phyloP scores from a whole-genome alignment of 805 yeast species.

The Barnettozyma pratensis region DNA sequence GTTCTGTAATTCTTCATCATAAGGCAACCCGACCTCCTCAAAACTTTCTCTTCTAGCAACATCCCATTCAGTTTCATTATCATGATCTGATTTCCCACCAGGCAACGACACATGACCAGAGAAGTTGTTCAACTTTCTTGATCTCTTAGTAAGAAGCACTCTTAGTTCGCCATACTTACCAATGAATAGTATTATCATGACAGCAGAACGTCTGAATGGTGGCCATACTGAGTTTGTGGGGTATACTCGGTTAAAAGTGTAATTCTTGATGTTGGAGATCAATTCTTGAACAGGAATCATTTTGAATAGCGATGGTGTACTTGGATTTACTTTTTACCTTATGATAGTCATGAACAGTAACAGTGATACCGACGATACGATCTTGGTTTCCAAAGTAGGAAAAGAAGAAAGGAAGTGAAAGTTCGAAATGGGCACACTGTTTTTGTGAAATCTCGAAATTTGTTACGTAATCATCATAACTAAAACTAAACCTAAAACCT shows the following conservation, averaged over 20 bases:
- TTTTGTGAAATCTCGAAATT: neutral
- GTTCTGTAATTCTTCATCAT: conserved; percentile 37
- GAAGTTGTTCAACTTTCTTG: conserved; percentile 62
- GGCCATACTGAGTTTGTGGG: conserved; percentile 65
- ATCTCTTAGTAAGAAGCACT: conserved; percentile 74
- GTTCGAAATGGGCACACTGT: neutral
- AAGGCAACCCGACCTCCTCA: conserved; percentile 79
- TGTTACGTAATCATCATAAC: neutral
- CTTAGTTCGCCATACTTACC: conserved; percentile 72
- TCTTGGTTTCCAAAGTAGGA: too few species aligned
- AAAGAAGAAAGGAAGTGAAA: too few species aligned
- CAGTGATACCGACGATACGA: too few species aligned
- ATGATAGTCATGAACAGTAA: too few species aligned
- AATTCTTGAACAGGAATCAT: conserved; percentile 11
- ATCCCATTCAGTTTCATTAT: conserved; percentile 59
- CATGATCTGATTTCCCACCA: conserved; percentile 84
- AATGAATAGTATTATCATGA: conserved; percentile 65
- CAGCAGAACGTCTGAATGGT: conserved; percentile 66
- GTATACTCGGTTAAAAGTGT: conserved; percentile 13
- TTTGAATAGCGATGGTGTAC: too few species aligned
- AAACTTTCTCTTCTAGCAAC: conserved; percentile 78
- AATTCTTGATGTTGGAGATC: conserved; percentile 16
- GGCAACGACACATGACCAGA: conserved; percentile 92
- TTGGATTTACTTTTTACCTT: too few species aligned
- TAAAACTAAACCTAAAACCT: too few species aligned